Conservation (phyloP, 331 rosid species). For the Rosa hybrid region DNA sequence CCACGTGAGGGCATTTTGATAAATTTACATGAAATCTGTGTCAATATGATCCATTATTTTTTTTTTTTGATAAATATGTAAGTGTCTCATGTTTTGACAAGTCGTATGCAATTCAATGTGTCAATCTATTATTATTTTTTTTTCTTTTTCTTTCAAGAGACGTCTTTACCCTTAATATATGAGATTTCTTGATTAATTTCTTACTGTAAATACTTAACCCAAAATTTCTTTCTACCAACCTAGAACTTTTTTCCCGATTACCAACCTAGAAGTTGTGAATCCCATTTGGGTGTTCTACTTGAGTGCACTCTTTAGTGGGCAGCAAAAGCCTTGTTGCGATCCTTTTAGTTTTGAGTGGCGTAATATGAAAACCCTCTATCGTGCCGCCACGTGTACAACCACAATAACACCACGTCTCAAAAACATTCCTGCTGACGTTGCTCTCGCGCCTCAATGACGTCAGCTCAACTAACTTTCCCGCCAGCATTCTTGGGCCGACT, state of each 20-base stretch:
- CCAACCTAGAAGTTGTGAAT: neutral
- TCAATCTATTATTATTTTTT: too few species aligned
- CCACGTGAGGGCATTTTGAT: conserved; percentile 2
- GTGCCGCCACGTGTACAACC: neutral
- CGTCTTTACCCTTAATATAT: too few species aligned
- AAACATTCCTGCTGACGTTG: neutral
- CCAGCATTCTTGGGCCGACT: neutral
- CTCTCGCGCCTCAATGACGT: conserved; percentile 8
- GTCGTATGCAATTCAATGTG: too few species aligned
- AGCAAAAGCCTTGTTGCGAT: neutral
- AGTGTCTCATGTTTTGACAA: too few species aligned
- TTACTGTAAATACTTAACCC: neutral
- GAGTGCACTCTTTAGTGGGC: neutral
- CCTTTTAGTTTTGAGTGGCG: neutral
- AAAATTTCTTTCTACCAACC: neutral
- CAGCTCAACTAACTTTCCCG: neutral
- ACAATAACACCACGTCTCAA: neutral
- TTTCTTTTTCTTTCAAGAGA: too few species aligned
- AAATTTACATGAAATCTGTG: neutral
- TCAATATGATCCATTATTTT: neutral
- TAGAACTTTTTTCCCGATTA: too few species aligned
- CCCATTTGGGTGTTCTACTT: neutral
- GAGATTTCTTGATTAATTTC: neutral
- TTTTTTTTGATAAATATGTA: too few species aligned
- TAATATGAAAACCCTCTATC: neutral